Percentiles rank a stretch among this genome's conserved stretches.
phyloP scores from a whole-genome alignment of 106 monocot species.

The Allium cepa region DNA sequence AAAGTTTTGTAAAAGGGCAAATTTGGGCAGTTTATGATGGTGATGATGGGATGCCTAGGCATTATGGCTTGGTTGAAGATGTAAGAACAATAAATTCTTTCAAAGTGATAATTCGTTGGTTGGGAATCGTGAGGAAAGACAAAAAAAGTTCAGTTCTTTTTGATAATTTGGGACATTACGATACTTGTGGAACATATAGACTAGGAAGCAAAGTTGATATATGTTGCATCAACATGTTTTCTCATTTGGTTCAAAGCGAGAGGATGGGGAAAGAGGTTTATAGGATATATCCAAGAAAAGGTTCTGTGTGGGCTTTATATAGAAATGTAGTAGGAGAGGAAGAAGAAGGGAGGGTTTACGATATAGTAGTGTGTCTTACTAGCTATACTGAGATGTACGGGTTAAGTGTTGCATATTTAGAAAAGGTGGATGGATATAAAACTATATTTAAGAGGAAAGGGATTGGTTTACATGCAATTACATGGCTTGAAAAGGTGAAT shows the following conservation, averaged over 20 bases:
- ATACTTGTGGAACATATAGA: slow-evolving; percentile 76
- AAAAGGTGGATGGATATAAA: slow-evolving; percentile 87
- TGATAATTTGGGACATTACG: slow-evolving; percentile 40
- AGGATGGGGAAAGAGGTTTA: slow-evolving; percentile 64
- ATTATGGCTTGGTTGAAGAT: slow-evolving; percentile 68
- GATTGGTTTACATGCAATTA: slow-evolving; percentile 63
- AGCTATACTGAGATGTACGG: slow-evolving; percentile 69
- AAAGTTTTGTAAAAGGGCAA: slow-evolving; percentile 72
- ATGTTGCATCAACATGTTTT: slow-evolving; percentile 76
- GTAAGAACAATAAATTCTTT: slow-evolving; percentile 43
- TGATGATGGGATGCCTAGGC: slow-evolving; percentile 87
- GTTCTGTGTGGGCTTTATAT: slow-evolving; percentile 85
- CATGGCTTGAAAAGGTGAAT: slow-evolving; percentile 51
- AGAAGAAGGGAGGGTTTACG: slow-evolving; percentile 36
- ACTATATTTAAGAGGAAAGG: slow-evolving; percentile 65
- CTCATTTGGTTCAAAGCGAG: slow-evolving; percentile 63
- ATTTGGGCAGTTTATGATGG: slow-evolving; percentile 89
- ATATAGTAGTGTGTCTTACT: slow-evolving; percentile 65
- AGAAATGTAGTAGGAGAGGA: slow-evolving; percentile 9
- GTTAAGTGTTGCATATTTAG: slow-evolving; percentile 70
- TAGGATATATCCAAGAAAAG: slow-evolving; percentile 83
- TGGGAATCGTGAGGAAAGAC: slow-evolving; percentile 37
- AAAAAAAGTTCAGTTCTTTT: slow-evolving; percentile 20
- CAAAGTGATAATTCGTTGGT: slow-evolving; percentile 60
- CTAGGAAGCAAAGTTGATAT: slow-evolving; percentile 49